Percentiles rank a stretch among this genome's conserved stretches.
Evolutionary conservation across 495 filamentous ascomycete species (phyloP).

Genomic region (Aspergillus egyptiacus): DNA sequence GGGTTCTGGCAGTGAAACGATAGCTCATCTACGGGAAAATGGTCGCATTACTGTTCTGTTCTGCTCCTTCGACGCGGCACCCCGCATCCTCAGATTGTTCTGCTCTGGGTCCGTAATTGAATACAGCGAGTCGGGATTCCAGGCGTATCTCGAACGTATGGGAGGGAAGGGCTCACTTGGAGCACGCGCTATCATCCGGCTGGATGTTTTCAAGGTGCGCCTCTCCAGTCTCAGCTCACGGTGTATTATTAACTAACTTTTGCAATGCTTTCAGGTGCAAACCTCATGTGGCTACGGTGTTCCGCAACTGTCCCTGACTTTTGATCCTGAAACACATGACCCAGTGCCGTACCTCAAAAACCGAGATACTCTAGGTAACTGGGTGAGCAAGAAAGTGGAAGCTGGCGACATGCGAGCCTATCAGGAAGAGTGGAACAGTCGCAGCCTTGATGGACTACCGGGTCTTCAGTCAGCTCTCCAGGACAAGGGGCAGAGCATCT

Average conservation of each 20-base stretch:
- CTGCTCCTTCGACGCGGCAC: conserved; percentile 57
- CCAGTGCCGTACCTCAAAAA: conserved; percentile 29
- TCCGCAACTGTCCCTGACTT: conserved; percentile 30
- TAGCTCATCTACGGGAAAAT: conserved; percentile 69
- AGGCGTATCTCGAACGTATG: conserved; percentile 17
- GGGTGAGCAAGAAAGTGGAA: conserved; percentile 33
- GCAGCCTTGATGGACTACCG: conserved; percentile 50
- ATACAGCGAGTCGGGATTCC: conserved; percentile 31
- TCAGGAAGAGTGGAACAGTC: conserved; percentile 41
- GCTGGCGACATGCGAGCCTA: conserved; percentile 39
- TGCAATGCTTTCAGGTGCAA: conserved; percentile 36
- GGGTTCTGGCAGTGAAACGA: conserved; percentile 66
- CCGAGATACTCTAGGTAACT: conserved; percentile 42
- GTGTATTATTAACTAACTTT: not conserved
- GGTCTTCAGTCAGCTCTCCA: conserved; percentile 39
- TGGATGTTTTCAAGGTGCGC: conserved; percentile 61
- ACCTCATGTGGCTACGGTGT: conserved; percentile 55
- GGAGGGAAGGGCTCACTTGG: conserved; percentile 36
- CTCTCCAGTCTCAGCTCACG: not conserved
- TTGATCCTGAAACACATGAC: conserved; percentile 19
- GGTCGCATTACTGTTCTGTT: conserved; percentile 68
- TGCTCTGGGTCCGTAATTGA: conserved; percentile 63
- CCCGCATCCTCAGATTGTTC: conserved; percentile 66
- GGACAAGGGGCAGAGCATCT: conserved; percentile 10
- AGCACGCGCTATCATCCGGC: conserved; percentile 55